phyloP scores from a whole-genome alignment of 371 early-diverging fungal genomes.

The Mucor piriformis region DNA sequence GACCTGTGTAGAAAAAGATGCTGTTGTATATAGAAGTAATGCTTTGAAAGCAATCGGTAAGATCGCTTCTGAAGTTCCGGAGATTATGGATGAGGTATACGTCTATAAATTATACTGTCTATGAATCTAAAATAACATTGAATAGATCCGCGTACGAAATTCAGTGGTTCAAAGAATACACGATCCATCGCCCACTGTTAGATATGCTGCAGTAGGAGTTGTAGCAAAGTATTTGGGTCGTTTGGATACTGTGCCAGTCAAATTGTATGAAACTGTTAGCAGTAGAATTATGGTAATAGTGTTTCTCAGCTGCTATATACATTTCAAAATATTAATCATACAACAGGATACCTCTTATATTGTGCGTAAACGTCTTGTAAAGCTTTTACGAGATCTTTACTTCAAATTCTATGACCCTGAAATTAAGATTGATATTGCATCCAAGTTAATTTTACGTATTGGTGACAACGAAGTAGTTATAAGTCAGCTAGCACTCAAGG shows the following conservation, averaged over 20 bases:
- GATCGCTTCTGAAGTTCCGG: slow-evolving; percentile 67
- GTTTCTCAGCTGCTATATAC: background rate
- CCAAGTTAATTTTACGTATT: slow-evolving; percentile 73
- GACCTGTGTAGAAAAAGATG: slow-evolving; percentile 63
- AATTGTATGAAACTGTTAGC: slow-evolving; percentile 77
- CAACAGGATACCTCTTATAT: slow-evolving; percentile 80
- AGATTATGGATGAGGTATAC: slow-evolving; percentile 59
- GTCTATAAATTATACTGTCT: too few species aligned
- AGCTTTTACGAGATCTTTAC: slow-evolving; percentile 76
- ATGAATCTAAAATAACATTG: too few species aligned
- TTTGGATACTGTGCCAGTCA: slow-evolving; percentile 59
- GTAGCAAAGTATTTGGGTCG: slow-evolving; percentile 78
- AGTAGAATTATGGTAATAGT: slow-evolving; percentile 67
- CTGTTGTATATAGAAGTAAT: slow-evolving; percentile 72
- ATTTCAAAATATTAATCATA: background rate
- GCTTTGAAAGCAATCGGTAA: slow-evolving; percentile 77
- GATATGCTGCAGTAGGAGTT: slow-evolving; percentile 90
- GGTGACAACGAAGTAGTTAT: slow-evolving; percentile 82
- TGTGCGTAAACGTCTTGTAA: slow-evolving; percentile 87
- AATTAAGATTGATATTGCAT: slow-evolving; percentile 73
- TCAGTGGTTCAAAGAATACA: slow-evolving; percentile 75
- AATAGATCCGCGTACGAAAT: slow-evolving; percentile 65
- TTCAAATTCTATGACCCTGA: slow-evolving; percentile 44
- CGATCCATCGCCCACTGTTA: slow-evolving; percentile 85
- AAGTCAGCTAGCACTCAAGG: slow-evolving; percentile 72